phyloP scores from a whole-genome alignment of 345 rosid genomes.

The Excoecaria agallocha region DNA sequence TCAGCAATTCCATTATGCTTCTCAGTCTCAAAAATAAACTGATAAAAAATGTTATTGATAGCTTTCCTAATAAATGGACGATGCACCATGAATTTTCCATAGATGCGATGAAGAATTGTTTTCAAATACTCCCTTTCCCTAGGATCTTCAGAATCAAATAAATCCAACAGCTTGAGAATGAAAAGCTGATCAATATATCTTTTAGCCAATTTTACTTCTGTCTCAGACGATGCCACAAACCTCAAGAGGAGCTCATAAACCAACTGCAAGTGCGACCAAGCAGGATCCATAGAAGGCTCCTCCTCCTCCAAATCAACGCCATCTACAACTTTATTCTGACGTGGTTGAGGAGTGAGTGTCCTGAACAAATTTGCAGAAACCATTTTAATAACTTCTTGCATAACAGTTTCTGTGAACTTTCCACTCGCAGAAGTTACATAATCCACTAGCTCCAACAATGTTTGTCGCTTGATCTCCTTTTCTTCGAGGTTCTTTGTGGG shows the following conservation, averaged over 20 bases:
- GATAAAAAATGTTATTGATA: constrained; percentile 73
- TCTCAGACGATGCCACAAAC: constrained; percentile 74
- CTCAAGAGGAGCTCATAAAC: constrained; percentile 76
- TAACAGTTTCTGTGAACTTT: constrained; percentile 57
- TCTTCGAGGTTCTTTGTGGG: constrained; percentile 66
- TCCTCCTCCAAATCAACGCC: constrained; percentile 79
- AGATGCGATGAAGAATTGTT: constrained; percentile 78
- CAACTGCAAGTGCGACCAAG: constrained; percentile 88
- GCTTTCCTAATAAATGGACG: constrained; percentile 86
- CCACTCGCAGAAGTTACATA: constrained; percentile 66
- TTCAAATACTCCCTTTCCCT: constrained; percentile 89
- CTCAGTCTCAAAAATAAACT: constrained; percentile 73
- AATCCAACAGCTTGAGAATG: constrained; percentile 59
- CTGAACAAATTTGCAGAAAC: constrained; percentile 71
- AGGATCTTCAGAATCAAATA: constrained; percentile 89
- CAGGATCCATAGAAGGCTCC: constrained; percentile 77
- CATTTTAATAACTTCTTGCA: constrained; percentile 67
- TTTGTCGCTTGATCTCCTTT: constrained; percentile 85
- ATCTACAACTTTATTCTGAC: constrained; percentile 56
- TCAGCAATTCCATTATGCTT: constrained; percentile 87
- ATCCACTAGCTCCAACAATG: constrained; percentile 74
- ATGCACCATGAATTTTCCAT: constrained; percentile 94
- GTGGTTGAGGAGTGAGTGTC: constrained; percentile 54
- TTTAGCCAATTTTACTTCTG: constrained; percentile 76
- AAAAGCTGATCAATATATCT: constrained; percentile 66